These are phyloP conservation scores for Colletotrichum spinosum DNA, from an alignment of 2,329 filamentous ascomycete genomes.

Conservation along the genomic window DNA sequence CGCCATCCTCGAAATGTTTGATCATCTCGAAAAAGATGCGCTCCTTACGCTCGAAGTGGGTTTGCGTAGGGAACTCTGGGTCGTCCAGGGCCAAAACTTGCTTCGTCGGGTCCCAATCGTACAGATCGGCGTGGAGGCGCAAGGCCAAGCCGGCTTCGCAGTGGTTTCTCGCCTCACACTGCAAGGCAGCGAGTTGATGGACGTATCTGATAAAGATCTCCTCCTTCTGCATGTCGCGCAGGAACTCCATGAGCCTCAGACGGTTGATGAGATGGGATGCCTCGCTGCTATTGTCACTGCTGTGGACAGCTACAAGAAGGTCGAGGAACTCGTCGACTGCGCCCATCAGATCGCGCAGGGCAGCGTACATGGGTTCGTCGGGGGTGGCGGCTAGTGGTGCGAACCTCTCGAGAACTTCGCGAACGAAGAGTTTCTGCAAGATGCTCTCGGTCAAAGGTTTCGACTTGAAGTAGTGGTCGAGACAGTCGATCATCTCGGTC, in stretches of 20 bases:
- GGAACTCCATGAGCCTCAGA: slow-evolving; percentile 92
- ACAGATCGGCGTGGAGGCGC: slow-evolving; percentile 90
- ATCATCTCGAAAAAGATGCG: slow-evolving; percentile 94
- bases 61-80: slow-evolving; percentile 84
- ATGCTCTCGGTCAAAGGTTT: slow-evolving; percentile 90
- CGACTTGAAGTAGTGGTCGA: slow-evolving; percentile 90
- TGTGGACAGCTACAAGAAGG: slow-evolving; percentile 89
- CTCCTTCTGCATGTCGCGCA: slow-evolving; percentile 96
- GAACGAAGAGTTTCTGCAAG: slow-evolving; percentile 91
- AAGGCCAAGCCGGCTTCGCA: slow-evolving; percentile 91
- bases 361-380: slow-evolving; percentile 79
- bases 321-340: slow-evolving; percentile 93
- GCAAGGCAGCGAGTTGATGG: slow-evolving; percentile 86
- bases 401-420: slow-evolving; percentile 86
- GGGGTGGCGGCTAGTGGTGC: slow-evolving; percentile 73
- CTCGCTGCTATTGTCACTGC: slow-evolving; percentile 78
- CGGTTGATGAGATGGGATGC: slow-evolving; percentile 88
- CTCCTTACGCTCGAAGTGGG: slow-evolving; percentile 92
- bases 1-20: slow-evolving; percentile 92
- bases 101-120: slow-evolving; percentile 85
- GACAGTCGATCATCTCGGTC: slow-evolving; percentile 94
- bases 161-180: slow-evolving; percentile 80
- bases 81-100: slow-evolving; percentile 75
- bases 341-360: slow-evolving; percentile 81
- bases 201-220: slow-evolving; percentile 97